Evolutionary conservation across 352 stramenopile species (phyloP).

Genomic region (Halophytophthora batemanensis): DNA sequence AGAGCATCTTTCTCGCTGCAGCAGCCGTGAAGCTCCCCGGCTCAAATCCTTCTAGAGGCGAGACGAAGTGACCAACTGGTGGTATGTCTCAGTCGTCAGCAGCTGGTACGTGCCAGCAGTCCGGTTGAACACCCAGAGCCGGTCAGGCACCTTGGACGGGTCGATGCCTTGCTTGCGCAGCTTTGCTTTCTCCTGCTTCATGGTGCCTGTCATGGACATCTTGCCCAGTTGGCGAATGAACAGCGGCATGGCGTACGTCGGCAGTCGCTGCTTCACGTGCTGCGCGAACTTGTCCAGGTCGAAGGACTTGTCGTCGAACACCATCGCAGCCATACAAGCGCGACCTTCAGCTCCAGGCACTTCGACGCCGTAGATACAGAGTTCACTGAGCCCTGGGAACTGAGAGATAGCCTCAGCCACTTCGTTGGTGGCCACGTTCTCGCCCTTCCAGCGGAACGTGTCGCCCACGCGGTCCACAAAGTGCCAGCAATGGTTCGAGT

Average conservation of each 20-base stretch:
- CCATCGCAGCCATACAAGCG: conserved; percentile 83
- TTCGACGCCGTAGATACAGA: conserved; percentile 76
- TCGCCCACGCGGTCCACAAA: conserved; percentile 92
- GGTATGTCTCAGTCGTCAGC: conserved; percentile 57
- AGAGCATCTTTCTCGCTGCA: no score
- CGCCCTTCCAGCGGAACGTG: conserved; percentile 93
- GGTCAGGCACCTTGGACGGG: conserved; percentile 49
- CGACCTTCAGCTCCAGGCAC: conserved; percentile 76
- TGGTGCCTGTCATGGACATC: conserved; percentile 86
- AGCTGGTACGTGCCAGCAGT: conserved; percentile 43
- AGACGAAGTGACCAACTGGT: conserved; percentile 48
- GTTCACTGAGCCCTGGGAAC: conserved; percentile 72
- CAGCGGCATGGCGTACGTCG: conserved; percentile 76
- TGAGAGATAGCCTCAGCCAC: conserved; percentile 76
- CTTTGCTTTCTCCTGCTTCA: conserved; percentile 92
- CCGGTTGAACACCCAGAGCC: conserved; percentile 61
- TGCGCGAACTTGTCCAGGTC: conserved; percentile 53
- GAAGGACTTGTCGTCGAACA: conserved; percentile 59
- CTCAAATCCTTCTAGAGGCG: conserved; percentile 33
- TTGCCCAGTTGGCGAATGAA: conserved; percentile 77
- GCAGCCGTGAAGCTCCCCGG: not conserved
- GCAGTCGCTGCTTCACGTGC: conserved; percentile 45
- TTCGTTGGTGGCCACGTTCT: conserved; percentile 92
- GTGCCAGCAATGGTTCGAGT: conserved; percentile 75
- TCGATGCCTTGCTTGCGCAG: conserved; percentile 81